Evolutionary conservation across 164 flowering plant genomes (phyloP).

Genomic region (Annona cherimola): DNA sequence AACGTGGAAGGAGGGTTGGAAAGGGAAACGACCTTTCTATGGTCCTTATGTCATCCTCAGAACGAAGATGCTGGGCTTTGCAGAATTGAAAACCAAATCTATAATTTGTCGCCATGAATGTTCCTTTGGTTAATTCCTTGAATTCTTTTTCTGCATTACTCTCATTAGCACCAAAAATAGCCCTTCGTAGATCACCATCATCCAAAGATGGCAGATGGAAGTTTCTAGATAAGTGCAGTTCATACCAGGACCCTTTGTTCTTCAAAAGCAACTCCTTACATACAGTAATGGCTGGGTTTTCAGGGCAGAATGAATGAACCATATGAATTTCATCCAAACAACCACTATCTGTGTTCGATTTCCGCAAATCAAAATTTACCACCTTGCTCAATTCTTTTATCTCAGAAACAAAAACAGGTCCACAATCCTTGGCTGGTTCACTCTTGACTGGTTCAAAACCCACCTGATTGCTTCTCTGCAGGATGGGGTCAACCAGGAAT

Average conservation of each 20-base stretch:
- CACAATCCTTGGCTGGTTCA: constrained; percentile 12
- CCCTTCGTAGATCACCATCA: constrained; percentile 59
- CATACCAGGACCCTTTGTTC: constrained; percentile 40
- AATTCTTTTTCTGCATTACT: neutral
- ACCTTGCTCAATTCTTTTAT: constrained; percentile 15
- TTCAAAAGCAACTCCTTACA: constrained; percentile 39
- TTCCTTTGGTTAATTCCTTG: constrained; percentile 5
- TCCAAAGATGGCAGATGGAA: constrained; percentile 65
- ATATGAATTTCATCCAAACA: constrained; percentile 18
- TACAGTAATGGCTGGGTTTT: constrained; percentile 73
- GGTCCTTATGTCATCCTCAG: constrained; percentile 36
- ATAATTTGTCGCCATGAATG: constrained; percentile 51
- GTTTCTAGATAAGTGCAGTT: constrained; percentile 51
- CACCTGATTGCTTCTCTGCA: constrained; percentile 22
- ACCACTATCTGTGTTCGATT: neutral
- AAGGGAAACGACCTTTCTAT: constrained; percentile 67
- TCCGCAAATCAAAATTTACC: constrained; percentile 1
- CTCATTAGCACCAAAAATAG: constrained; percentile 39
- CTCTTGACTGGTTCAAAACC: neutral
- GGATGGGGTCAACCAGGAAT: constrained; percentile 42
- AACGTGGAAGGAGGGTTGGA: constrained; percentile 85
- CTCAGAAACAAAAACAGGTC: neutral
- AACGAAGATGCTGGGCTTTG: constrained; percentile 39
- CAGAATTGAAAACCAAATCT: constrained; percentile 58
- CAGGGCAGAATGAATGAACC: constrained; percentile 46